These are phyloP conservation scores for Trypanosoma scelopori DNA, from an alignment of 208 protist genomes.

Conservation along the genomic window DNA sequence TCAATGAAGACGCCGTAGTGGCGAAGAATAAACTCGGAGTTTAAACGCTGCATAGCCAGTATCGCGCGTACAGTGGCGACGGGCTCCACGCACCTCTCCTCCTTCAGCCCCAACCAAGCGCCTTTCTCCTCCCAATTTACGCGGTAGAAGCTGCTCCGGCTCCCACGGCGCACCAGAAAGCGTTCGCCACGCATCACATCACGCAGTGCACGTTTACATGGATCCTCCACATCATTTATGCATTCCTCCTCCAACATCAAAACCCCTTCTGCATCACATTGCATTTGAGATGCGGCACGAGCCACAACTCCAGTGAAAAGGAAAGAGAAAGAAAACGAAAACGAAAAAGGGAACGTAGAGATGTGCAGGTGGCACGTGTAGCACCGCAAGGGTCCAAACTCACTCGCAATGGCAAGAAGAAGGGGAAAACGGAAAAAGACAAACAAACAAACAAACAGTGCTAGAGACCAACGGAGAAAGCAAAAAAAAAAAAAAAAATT, in stretches of 20 bases:
- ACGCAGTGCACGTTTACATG: not conserved
- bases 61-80: not conserved
- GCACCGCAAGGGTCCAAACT: not conserved
- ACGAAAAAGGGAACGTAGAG: conserved; percentile 10
- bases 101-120: conserved; percentile 46
- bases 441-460: conserved; percentile 1
- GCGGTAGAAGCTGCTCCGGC: conserved; percentile 38
- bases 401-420: not conserved
- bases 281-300: not conserved
- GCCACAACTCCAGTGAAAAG: not conserved
- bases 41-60: not conserved
- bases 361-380: not conserved
- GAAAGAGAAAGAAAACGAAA: conserved; percentile 24
- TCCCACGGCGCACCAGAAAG: conserved; percentile 22
- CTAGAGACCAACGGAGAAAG: too few species aligned
- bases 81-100: conserved; percentile 31
- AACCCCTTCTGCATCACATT: not conserved
- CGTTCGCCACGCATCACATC: conserved; percentile 7
- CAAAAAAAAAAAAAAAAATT: not conserved
- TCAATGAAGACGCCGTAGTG: conserved; percentile 42
- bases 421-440: not conserved
- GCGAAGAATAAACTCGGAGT: conserved; percentile 34
- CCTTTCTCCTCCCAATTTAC: conserved; percentile 27
- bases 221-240: not conserved
- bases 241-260: conserved; percentile 9